Evolutionary conservation across 2,329 filamentous ascomycete species (phyloP).

Genomic region (Alternaria novae-zelandiae): DNA sequence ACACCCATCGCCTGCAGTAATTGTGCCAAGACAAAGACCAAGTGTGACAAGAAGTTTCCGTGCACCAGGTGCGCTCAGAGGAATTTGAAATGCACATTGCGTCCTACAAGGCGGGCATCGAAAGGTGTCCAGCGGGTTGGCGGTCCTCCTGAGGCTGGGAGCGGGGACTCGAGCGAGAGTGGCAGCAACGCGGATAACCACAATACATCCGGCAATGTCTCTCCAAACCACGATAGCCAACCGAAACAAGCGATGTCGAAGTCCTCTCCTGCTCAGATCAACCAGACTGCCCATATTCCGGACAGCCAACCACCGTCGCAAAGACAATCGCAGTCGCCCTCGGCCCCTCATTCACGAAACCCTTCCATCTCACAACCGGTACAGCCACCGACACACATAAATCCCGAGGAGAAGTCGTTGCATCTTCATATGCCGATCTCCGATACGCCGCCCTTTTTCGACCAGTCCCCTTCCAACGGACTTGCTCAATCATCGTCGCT

Average conservation of each 20-base stretch:
- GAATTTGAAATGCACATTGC: conserved; percentile 55
- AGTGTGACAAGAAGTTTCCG: conserved; percentile 63
- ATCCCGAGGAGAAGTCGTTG: conserved; percentile 42
- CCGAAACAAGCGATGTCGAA: conserved; percentile 31
- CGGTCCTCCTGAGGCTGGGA: conserved; percentile 31
- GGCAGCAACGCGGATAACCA: conserved; percentile 40
- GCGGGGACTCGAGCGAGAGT: conserved; percentile 44
- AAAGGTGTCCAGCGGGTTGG: conserved; percentile 48
- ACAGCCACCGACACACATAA: conserved; percentile 37
- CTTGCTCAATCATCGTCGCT: conserved; percentile 35
- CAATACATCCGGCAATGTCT: conserved; percentile 42
- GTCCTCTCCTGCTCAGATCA: conserved; percentile 28
- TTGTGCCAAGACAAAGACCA: conserved; percentile 62
- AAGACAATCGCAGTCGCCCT: conserved; percentile 42
- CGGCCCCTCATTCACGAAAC: conserved; percentile 39
- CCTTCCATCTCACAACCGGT: conserved; percentile 42
- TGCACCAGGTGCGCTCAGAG: conserved; percentile 59
- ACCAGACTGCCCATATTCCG: conserved; percentile 19
- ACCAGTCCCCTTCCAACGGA: conserved; percentile 49
- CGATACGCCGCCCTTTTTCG: conserved; percentile 50
- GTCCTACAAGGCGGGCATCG: conserved; percentile 56
- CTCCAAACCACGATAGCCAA: conserved; percentile 39
- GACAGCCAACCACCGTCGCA: conserved; percentile 26
- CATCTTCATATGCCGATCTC: conserved; percentile 33
- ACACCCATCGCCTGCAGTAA: conserved; percentile 62